Evolutionary conservation across 805 yeast genomes (phyloP), one percentile per base, ranked within the genome.

Genomic region (Debaryomyces hansenii): DNA sequence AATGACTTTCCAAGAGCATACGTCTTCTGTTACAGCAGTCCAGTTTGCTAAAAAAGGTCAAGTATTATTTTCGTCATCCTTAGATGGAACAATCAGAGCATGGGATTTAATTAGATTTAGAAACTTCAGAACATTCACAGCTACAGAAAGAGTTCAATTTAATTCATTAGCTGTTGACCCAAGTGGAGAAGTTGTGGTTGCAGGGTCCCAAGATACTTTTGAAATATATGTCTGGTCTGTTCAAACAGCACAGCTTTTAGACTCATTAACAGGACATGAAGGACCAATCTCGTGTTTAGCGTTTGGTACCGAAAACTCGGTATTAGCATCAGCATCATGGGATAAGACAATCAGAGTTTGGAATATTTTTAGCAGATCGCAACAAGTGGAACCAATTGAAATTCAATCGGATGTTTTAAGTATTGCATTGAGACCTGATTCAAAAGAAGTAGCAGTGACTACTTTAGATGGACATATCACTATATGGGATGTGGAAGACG

Each of bases 141-240:
- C 97, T 0, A 83, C 96, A 3, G 85, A 84, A 53, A 77, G 98
- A 57, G 74, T 91, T 21, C 97, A 90, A 61, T 94, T 92, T 67
- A 84, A 83, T 42, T 81, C 90, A 44, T 69, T 94, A 49, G 98
- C 98, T 0, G 96, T 90, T 37, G 99, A 94, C 65, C 96, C 98
- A 24, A 86, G 96, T 59, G 99, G 98, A 28, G 99, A 94, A 67
- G 84, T 94, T 42, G 94, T 94, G 2, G 90, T 94, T 59, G 99
- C 97, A 3, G 97, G 97, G 1, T 87, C 97, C 3, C 74, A 84
- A 37, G 97, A 91, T 60, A 86, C 85, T 51, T 94, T 84, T 67
- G 96, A 88, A 47, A 87, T 94, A 48, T 91, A 87, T 60, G 90
- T 94, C 29, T 94, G 99, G 99, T 89, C 96, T 5, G 97, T 94